These are phyloP conservation scores for Geotrichum reessii DNA, from an alignment of 1,139 yeast genomes.

Conservation along the genomic window DNA sequence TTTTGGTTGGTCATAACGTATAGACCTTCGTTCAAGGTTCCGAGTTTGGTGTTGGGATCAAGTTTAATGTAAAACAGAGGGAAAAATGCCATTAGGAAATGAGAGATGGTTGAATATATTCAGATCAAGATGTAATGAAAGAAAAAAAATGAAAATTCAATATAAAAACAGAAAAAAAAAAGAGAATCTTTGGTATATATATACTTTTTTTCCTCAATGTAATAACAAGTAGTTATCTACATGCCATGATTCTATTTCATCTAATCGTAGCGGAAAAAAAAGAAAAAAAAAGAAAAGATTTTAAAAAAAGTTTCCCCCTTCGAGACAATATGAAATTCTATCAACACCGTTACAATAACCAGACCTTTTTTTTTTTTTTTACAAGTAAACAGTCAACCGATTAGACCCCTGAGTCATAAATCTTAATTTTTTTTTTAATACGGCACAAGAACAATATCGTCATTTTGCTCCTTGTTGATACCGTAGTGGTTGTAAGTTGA, in stretches of 20 bases:
- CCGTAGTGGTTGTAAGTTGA: neutral
- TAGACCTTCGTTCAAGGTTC: slow-evolving; percentile 17
- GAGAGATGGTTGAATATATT: no score
- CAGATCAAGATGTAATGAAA: neutral
- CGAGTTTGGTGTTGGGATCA: slow-evolving; percentile 16
- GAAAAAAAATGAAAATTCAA: neutral
- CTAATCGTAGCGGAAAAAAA: neutral
- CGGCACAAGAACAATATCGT: no score
- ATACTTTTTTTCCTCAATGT: neutral
- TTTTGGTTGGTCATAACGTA: slow-evolving; percentile 19
- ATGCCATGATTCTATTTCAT: neutral
- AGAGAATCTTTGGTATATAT: neutral
- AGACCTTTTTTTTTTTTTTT: no score
- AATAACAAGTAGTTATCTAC: neutral
- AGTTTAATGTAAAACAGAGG: slow-evolving; percentile 18
- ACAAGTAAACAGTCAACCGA: neutral
- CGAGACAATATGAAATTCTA: neutral
- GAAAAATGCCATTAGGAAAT: slow-evolving; percentile 15
- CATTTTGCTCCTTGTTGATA: neutral
- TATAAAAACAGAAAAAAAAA: neutral
- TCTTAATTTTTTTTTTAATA: neutral
- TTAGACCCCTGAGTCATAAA: neutral
- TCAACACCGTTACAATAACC: neutral
- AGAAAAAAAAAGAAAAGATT: neutral
- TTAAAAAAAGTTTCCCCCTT: neutral